These are phyloP conservation scores for Didymella pinodella DNA, from an alignment of 2,329 filamentous ascomycete species.

Conservation along the genomic window DNA sequence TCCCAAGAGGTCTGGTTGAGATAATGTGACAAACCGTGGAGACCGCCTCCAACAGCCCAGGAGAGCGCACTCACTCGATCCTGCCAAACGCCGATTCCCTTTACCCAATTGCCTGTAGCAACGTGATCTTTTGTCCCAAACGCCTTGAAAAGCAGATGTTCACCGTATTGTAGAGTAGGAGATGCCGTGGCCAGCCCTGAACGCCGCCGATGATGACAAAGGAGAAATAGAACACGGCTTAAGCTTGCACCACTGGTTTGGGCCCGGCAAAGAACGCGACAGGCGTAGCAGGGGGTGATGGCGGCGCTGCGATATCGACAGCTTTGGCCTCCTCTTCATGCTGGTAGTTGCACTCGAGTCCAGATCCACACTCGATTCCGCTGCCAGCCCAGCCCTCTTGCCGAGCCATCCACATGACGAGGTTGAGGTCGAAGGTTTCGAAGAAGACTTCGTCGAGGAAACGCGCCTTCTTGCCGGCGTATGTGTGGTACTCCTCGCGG, in stretches of 20 bases:
- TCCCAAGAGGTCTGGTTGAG: conserved; percentile 1
- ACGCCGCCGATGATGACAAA: conserved; percentile 16
- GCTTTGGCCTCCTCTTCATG: conserved; percentile 12
- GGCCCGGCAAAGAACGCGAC: conserved; percentile 22
- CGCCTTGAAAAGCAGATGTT: conserved; percentile 11
- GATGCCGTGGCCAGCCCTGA: background rate
- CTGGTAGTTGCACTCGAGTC: conserved; percentile 9
- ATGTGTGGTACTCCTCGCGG: conserved; percentile 76
- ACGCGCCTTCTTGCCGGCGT: conserved; percentile 61
- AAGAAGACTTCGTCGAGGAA: conserved; percentile 57
- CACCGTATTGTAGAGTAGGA: conserved; percentile 15
- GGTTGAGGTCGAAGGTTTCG: conserved; percentile 53
- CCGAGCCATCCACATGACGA: conserved; percentile 51
- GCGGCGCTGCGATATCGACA: conserved; percentile 28
- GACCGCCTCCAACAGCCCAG: background rate
- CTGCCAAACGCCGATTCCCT: conserved; percentile 11
- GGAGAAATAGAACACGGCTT: background rate
- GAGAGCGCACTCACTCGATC: conserved; percentile 8
- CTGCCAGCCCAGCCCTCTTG: conserved; percentile 40
- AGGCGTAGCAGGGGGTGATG: conserved; percentile 35
- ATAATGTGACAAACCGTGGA: background rate
- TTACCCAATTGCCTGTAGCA: background rate
- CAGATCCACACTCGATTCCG: conserved; percentile 19
- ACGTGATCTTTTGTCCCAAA: conserved; percentile 6
- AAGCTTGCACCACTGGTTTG: conserved; percentile 20